Conservation (phyloP, 148 eudicot species). For the Vaccinium darrowii region DNA sequence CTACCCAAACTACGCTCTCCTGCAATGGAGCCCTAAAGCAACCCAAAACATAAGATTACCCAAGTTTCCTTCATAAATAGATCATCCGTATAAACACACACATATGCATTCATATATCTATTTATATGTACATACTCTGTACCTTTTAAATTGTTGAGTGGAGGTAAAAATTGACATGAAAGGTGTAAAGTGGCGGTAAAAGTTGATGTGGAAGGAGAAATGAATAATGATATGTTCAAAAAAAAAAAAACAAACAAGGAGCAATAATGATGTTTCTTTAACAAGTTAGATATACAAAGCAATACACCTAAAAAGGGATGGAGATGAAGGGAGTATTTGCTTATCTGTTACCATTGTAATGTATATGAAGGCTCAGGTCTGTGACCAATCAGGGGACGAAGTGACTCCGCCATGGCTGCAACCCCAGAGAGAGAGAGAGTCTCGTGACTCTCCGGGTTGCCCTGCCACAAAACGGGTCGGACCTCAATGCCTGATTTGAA, state of each 20-base stretch:
- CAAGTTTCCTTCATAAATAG: background rate
- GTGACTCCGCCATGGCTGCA: slow-evolving; percentile 7
- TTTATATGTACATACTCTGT: background rate
- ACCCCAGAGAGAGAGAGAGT: background rate
- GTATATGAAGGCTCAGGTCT: background rate
- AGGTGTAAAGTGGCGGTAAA: too few species aligned
- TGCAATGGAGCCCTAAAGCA: too few species aligned
- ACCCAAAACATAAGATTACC: background rate
- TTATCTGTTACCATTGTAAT: background rate
- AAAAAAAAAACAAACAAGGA: too few species aligned
- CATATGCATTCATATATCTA: background rate
- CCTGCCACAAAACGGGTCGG: background rate
- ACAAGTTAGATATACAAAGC: too few species aligned
- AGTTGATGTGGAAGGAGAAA: too few species aligned
- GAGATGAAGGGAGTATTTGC: too few species aligned
- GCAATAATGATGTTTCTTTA: too few species aligned
- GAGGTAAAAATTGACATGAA: too few species aligned
- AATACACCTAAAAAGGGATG: too few species aligned
- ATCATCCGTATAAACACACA: background rate
- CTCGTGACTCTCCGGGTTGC: background rate
- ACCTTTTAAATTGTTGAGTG: too few species aligned
- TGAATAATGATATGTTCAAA: too few species aligned
- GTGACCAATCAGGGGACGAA: background rate
- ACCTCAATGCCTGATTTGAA: background rate
- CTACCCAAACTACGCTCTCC: too few species aligned